Conservation (phyloP, 257 asterid species). For the Anisodus acutangulus region DNA sequence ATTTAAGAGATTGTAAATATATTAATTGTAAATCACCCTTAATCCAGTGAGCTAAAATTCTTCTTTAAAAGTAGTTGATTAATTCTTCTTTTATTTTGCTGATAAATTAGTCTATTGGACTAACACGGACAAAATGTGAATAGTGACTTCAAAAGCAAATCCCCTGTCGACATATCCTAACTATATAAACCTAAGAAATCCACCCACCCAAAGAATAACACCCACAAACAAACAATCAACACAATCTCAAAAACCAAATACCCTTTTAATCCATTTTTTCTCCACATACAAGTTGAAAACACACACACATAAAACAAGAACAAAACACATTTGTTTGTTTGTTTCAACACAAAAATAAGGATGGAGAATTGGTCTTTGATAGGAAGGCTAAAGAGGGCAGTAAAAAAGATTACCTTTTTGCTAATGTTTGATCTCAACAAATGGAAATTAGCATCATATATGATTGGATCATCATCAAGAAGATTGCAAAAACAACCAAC, state of each 20-base stretch:
- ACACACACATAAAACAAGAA: background rate
- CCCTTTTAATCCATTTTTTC: background rate
- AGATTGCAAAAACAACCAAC: conserved; percentile 35
- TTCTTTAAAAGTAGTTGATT: background rate
- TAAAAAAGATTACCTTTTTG: conserved; percentile 71
- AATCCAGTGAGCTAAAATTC: background rate
- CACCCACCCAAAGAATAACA: background rate
- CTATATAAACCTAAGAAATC: background rate
- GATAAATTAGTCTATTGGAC: background rate
- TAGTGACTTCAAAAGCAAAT: background rate
- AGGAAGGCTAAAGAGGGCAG: conserved; percentile 68
- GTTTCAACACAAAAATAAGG: conserved; percentile 41
- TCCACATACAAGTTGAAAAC: background rate
- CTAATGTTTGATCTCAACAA: conserved; percentile 53
- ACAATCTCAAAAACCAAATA: background rate
- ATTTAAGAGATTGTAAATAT: too few relatives aligned
- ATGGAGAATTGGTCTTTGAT: conserved; percentile 49
- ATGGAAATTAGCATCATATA: conserved; percentile 59
- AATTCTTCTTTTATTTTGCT: too few relatives aligned
- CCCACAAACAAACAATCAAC: background rate
- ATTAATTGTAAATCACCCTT: too few relatives aligned
- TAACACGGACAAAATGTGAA: background rate
- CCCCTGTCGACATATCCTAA: background rate
- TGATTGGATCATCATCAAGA: conserved; percentile 54
- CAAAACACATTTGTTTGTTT: background rate